phyloP scores from a whole-genome alignment of 176 grass and related monocot species.

The Rhipidocladum racemiflorum region DNA sequence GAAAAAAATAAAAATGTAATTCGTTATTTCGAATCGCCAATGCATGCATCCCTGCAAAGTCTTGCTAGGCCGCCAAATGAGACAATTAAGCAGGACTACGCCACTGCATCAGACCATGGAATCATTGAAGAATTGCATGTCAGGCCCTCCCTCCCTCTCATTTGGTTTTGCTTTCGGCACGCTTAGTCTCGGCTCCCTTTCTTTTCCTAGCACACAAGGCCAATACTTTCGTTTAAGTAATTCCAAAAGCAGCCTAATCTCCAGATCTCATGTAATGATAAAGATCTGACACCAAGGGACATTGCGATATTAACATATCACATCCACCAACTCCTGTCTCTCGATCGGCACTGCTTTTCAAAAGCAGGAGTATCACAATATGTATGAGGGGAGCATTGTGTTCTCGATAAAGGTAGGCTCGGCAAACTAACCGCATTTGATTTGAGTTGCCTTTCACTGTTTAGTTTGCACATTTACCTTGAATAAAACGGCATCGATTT shows the following conservation, averaged over 20 bases:
- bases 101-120: background rate
- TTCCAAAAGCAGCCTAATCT: background rate
- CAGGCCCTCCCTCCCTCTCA: background rate
- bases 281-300: slow-evolving; percentile 16
- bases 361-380: background rate
- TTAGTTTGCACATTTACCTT: background rate
- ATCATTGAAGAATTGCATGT: background rate
- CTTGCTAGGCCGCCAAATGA: background rate
- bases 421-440: no score
- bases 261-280: slow-evolving; percentile 22
- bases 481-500: background rate
- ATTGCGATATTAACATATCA: background rate
- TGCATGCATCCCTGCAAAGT: background rate
- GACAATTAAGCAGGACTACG: background rate
- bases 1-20: no score
- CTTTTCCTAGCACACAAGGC: background rate
- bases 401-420: background rate
- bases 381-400: background rate
- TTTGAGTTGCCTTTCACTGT: background rate
- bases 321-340: slow-evolving; percentile 23
- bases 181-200: background rate
- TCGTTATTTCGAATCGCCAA: background rate
- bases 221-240: background rate
- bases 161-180: slow-evolving; percentile 14
- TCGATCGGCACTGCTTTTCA: background rate